A percentile compares a stretch with the other conserved stretches of the same genome.
These are phyloP conservation scores for Serpula lacrymans DNA, from an alignment of 768 basidiomycete species.

Conservation along the genomic window DNA sequence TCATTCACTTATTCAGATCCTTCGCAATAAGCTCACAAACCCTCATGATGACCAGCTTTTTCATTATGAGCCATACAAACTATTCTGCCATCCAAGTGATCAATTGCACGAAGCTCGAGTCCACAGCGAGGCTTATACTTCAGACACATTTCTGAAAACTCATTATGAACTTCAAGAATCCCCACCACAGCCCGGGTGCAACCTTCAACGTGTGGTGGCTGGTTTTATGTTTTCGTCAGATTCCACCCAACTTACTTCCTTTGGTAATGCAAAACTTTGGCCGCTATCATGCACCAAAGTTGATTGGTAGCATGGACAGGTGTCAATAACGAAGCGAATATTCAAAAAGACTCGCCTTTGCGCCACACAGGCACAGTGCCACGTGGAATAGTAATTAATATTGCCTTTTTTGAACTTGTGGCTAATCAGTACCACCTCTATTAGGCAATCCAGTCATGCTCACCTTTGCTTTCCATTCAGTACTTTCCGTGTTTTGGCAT, in stretches of 20 bases:
- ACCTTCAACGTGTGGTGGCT: conserved; percentile 13
- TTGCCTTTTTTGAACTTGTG: too few relatives aligned
- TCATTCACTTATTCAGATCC: conserved; percentile 10
- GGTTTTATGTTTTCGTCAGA: conserved; percentile 30
- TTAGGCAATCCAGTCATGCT: too few relatives aligned
- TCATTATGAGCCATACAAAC: conserved; percentile 7
- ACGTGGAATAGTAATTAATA: too few relatives aligned
- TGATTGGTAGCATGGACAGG: too few relatives aligned
- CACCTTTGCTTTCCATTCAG: too few relatives aligned
- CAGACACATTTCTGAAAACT: conserved; percentile 6
- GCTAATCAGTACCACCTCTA: too few relatives aligned
- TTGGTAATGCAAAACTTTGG: conserved; percentile 25
- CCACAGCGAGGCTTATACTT: conserved; percentile 15
- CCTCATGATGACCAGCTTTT: conserved; percentile 7
- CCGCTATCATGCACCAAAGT: too few relatives aligned
- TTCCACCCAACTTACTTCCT: conserved; percentile 25
- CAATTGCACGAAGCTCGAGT: neutral
- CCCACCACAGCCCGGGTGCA: conserved; percentile 12
- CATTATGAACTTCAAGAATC: conserved; percentile 12
- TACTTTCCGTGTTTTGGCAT: too few relatives aligned
- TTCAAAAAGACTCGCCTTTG: too few relatives aligned
- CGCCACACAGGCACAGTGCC: too few relatives aligned
- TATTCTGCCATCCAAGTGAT: neutral
- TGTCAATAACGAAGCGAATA: too few relatives aligned
- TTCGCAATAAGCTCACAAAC: conserved; percentile 10